These are phyloP conservation scores for Colletotrichum truncatum DNA, from an alignment of 2,329 filamentous ascomycete species.

Conservation along the genomic window DNA sequence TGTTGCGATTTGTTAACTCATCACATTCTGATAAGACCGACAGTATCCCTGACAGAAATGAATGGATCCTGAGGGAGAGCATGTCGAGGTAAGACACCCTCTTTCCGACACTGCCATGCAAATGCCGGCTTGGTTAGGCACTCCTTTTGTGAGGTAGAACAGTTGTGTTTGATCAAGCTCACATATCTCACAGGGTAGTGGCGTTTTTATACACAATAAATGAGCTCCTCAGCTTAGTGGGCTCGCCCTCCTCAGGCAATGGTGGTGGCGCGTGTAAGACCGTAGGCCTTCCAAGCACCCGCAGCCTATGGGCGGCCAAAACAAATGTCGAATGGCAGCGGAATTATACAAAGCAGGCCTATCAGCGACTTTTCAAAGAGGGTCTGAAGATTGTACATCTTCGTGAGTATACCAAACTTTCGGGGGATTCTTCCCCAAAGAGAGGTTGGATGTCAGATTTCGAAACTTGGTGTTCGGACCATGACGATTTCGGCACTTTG, in stretches of 20 bases:
- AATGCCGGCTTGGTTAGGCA: not conserved
- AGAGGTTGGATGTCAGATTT: not conserved
- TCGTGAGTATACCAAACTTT: not conserved
- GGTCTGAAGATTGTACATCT: not conserved
- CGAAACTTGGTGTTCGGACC: not conserved
- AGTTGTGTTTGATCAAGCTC: not conserved
- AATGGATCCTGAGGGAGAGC: not conserved
- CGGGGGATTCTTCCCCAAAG: not conserved
- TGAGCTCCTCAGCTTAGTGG: not conserved
- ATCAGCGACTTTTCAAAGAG: not conserved
- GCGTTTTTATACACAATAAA: not conserved
- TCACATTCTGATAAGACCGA: not conserved
- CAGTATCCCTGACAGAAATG: not conserved
- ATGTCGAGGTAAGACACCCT: not conserved
- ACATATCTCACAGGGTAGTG: not conserved
- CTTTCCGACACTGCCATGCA: not conserved
- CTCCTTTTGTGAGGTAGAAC: too few species aligned
- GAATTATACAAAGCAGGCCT: not conserved
- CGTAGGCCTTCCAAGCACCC: not conserved
- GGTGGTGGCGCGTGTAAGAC: not conserved
- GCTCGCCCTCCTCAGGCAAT: not conserved
- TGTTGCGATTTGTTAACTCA: not conserved
- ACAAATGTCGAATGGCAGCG: not conserved
- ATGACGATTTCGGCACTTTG: not conserved
- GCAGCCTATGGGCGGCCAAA: not conserved